phyloP scores from a whole-genome alignment of 2,329 filamentous ascomycete species.

The Acrocalymma vagum region DNA sequence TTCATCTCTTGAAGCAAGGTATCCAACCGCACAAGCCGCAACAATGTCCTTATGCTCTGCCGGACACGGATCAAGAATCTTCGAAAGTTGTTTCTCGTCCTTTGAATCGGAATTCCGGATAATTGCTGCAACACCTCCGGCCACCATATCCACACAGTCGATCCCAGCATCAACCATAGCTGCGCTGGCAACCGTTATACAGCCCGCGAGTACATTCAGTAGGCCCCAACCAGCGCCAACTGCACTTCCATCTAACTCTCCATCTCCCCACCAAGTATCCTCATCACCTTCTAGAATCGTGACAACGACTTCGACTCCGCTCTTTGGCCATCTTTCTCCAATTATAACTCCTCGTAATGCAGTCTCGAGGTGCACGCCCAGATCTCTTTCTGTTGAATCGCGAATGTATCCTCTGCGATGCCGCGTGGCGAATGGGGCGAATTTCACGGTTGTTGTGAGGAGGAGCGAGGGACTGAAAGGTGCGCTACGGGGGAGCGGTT shows the following conservation, averaged over 20 bases:
- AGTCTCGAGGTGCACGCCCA: slow-evolving; percentile 90
- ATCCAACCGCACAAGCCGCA: slow-evolving; percentile 89
- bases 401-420: slow-evolving; percentile 85
- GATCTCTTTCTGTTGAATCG: slow-evolving; percentile 85
- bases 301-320: slow-evolving; percentile 92
- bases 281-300: slow-evolving; percentile 95
- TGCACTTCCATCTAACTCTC: slow-evolving; percentile 51
- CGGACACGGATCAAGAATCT: slow-evolving; percentile 83
- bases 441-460: slow-evolving; percentile 93
- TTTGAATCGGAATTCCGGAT: slow-evolving; percentile 55
- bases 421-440: slow-evolving; percentile 90
- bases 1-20: slow-evolving; percentile 86
- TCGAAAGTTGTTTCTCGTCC: slow-evolving; percentile 45
- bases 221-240: slow-evolving; percentile 76
- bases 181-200: slow-evolving; percentile 91
- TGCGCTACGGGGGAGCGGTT: slow-evolving; percentile 86
- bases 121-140: slow-evolving; percentile 87
- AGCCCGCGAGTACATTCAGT: slow-evolving; percentile 91
- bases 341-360: slow-evolving; percentile 89
- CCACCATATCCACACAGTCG: slow-evolving; percentile 90
- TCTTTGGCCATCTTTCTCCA: slow-evolving; percentile 97
- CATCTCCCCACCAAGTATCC: slow-evolving; percentile 71
- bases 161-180: slow-evolving; percentile 95
- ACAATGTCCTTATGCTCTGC: slow-evolving; percentile 79
- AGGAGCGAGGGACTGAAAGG: slow-evolving; percentile 93